Percentiles rank a stretch among this genome's conserved stretches.
These are phyloP conservation scores for Fusarium keratoplasticum DNA, from an alignment of 2,329 filamentous ascomycete species.

Conservation along the genomic window DNA sequence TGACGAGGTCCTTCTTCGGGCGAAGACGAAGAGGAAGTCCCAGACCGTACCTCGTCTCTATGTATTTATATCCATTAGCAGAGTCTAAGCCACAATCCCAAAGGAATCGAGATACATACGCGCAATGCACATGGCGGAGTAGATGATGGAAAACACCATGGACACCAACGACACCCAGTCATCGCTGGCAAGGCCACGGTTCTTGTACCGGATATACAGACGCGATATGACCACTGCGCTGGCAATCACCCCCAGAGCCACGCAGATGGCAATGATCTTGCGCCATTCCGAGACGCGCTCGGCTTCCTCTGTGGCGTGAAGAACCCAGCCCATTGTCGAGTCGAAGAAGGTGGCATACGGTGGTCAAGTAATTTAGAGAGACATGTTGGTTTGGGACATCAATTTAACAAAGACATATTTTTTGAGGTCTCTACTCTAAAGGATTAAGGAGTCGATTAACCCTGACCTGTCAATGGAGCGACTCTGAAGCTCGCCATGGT, in stretches of 20 bases:
- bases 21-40: slow-evolving; percentile 59
- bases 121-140: slow-evolving; percentile 62
- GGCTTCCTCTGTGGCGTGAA: slow-evolving; percentile 60
- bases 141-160: slow-evolving; percentile 59
- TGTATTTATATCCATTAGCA: neutral
- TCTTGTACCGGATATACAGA: slow-evolving; percentile 55
- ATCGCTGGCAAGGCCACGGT: slow-evolving; percentile 59
- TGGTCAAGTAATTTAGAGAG: neutral
- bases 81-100: too few species aligned
- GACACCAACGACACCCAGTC: slow-evolving; percentile 58
- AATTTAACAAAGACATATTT: neutral
- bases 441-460: neutral
- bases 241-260: slow-evolving; percentile 58
- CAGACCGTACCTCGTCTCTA: slow-evolving; percentile 65
- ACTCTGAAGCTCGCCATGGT: neutral
- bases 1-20: slow-evolving; percentile 56
- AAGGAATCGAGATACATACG: slow-evolving; percentile 51
- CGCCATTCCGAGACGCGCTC: slow-evolving; percentile 60
- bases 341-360: neutral
- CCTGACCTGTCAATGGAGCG: neutral
- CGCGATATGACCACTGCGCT: slow-evolving; percentile 54
- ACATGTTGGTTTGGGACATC: neutral
- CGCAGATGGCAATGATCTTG: slow-evolving; percentile 61
- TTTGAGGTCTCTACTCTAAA: neutral
- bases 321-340: slow-evolving; percentile 61